Base-by-base conservation (phyloP, 805 yeast genomes). In the Brettanomyces nanus region DNA sequence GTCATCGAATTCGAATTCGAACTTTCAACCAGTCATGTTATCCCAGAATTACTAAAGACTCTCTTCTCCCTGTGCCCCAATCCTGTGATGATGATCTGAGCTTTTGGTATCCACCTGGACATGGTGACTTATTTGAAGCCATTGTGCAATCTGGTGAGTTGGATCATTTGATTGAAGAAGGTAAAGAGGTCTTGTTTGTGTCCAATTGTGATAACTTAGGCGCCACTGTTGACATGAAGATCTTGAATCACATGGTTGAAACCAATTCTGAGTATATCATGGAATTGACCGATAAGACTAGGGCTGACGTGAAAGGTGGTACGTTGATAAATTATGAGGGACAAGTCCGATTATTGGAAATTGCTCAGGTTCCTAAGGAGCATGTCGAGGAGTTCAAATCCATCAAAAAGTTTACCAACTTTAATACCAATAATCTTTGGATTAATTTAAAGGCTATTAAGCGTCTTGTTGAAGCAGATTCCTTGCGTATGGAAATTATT, bases 291-390 rank as follows among this genome's bases (percentile, higher is more conserved):
- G 95, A 90, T 68, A 92, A 92, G 71, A 92, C 98, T 36, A 81
- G 97, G 65, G 98, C 98, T 26, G 98, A 92, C 63, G 98, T 92
- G 57, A 92, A 92, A 68, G 98, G 98, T 71, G 98, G 97, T 71
- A 92, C 97, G 49, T 76, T 92, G 63, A 89, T 92, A 62, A 86
- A 86, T 65, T 92, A 92, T 64, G 90, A 86, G 51, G 97, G 97
- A 46, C 79, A 82, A 58, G 95, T 92, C 43, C 79, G 96, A 65
- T 75, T 92, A 58, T 75, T 92, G 54, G 97, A 92, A 66, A 90
- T 92, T 52, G 96, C 96, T 30, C 98, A 90, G 71, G 98, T 90
- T 45, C 97, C 97, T 61, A 89, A 89, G 65, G 97, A 87, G 62
- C 97, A 90, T 60, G 90, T 86, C 45, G 97, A 92, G 69, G 98